phyloP scores from a whole-genome alignment of 129 eudicot species.

The Flaveria linearis region DNA sequence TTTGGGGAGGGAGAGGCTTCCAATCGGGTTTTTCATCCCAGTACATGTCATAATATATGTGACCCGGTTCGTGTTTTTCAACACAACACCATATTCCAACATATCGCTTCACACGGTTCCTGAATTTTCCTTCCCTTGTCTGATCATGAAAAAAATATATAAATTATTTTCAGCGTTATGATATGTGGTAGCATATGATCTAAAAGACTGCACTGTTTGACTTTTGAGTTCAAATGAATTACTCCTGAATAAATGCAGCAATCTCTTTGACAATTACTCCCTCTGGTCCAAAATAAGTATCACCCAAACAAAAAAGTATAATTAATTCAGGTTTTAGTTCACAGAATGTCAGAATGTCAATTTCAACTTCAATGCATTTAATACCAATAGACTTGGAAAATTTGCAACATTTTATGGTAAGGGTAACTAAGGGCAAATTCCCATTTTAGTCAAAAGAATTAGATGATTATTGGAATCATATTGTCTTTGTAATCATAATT shows the following conservation, averaged over 20 bases:
- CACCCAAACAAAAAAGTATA: background rate
- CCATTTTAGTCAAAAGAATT: background rate
- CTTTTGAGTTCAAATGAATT: constrained; percentile 6
- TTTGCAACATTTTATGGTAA: background rate
- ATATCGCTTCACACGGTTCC: constrained; percentile 75
- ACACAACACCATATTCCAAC: constrained; percentile 97
- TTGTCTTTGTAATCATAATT: background rate
- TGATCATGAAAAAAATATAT: constrained; percentile 27
- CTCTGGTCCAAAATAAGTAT: background rate
- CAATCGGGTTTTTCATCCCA: constrained; percentile 98
- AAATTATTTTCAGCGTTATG: background rate
- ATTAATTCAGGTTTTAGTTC: background rate
- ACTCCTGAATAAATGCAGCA: background rate
- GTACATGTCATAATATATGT: constrained; percentile 89
- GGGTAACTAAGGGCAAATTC: background rate
- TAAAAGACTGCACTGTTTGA: constrained; percentile 1
- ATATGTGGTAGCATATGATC: constrained; percentile 1
- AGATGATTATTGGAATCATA: background rate
- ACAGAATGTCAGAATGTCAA: background rate
- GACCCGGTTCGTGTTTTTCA: constrained; percentile 68
- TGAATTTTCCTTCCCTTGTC: constrained; percentile 72
- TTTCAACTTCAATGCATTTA: background rate
- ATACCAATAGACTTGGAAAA: background rate
- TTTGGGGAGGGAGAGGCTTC: constrained; percentile 91
- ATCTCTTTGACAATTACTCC: background rate